Base-by-base conservation (phyloP, 2,329 filamentous ascomycete species). In the Aspergillus fumigatiaffinis region DNA sequence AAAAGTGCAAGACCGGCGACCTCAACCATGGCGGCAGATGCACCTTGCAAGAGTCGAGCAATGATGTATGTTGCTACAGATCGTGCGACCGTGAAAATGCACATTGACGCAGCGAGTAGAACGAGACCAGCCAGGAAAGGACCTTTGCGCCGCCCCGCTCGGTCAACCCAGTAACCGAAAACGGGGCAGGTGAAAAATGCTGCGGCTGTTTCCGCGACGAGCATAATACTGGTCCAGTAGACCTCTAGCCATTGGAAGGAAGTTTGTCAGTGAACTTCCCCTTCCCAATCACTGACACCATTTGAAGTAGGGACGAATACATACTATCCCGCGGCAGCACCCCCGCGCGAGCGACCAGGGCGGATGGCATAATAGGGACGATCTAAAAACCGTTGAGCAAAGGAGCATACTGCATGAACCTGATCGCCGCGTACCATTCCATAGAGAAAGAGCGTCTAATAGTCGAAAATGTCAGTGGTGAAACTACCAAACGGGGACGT, bases 21-120 rank as follows among this genome's bases (percentile, higher is more conserved):
- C 80, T 84, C 86, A 0, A 86, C 83, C n/a, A 85, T 76, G 0
- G 80, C 82, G 4, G 77, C 81, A 52, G 80, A 82, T 28, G 81
- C 71, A 1, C 84, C 84, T 62, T 87, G 84, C 2, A 86, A 68
- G 0, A 83, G 64, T 42, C 84, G 75, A 2, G 83, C 83, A 38
- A 81, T 59, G 0, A 79, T 68, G 2, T 86, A 70, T 2, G 81
- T 73, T 2, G 75, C 63, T 3, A 85, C 66, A 25, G 68, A 81
- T 12, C 71, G 68, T 0, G 82, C 83, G 0, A 82, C 55, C 2
- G 81, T 80, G 4, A 87, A 71, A 59, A 86, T 71, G 1, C 83
- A 60, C 0, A 84, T 86, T 1, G 82, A 80, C 0, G 77, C 73
- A 1, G 83, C 64, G 3, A 86, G 65, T 1, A 81, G 73, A 0